phyloP scores from a whole-genome alignment of 495 filamentous ascomycete species.

The Aspergillus incahuasiensis region DNA sequence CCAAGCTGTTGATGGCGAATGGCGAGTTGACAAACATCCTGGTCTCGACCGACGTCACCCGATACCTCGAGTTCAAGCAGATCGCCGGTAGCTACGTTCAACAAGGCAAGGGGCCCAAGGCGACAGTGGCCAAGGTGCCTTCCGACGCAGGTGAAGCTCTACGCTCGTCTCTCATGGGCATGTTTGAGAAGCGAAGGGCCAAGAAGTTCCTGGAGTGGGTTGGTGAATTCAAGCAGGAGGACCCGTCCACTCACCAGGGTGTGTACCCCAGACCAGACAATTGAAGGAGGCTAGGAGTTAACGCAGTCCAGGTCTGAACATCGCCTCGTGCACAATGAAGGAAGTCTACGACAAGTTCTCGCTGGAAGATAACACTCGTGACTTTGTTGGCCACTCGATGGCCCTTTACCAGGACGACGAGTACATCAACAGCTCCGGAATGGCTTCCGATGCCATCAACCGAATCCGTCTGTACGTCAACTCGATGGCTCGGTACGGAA shows the following conservation, averaged over 20 bases:
- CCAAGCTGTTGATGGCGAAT: conserved; percentile 97
- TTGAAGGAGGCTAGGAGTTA: conserved; percentile 19
- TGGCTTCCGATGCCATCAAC: conserved; percentile 80
- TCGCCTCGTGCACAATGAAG: conserved; percentile 79
- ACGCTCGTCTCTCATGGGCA: conserved; percentile 87
- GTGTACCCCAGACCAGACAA: background rate
- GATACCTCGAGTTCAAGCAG: conserved; percentile 98
- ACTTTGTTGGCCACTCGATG: conserved; percentile 98
- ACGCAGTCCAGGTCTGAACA: conserved; percentile 65
- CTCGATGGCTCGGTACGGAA: conserved; percentile 96
- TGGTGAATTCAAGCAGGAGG: conserved; percentile 78
- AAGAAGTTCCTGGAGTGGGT: conserved; percentile 98
- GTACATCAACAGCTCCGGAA: conserved; percentile 69
- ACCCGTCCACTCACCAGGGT: conserved; percentile 82
- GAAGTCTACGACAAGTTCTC: conserved; percentile 98
- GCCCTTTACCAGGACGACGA: conserved; percentile 86
- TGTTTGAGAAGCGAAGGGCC: conserved; percentile 95
- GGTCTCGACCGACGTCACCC: conserved; percentile 92
- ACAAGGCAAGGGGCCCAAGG: conserved; percentile 71
- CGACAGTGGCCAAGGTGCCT: conserved; percentile 93
- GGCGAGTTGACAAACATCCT: conserved; percentile 98
- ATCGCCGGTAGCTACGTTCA: conserved; percentile 98
- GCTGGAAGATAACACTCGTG: conserved; percentile 83
- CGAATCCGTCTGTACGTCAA: conserved; percentile 96
- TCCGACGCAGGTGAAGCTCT: conserved; percentile 90